These are phyloP conservation scores for Suhomyces sp. DNA, from an alignment of 805 yeast genomes.

Conservation along the genomic window DNA sequence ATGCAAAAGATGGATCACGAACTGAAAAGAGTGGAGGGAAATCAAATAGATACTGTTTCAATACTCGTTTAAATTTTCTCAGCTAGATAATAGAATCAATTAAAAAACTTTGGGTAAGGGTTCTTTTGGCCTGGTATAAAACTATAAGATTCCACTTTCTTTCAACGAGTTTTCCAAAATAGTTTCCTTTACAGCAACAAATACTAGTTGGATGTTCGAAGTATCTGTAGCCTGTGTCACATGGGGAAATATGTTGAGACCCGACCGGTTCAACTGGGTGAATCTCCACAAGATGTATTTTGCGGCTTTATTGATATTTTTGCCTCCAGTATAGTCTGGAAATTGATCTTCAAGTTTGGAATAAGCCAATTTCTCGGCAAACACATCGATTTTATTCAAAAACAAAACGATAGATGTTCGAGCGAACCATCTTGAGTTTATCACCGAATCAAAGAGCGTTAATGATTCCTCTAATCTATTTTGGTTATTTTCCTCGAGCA, in stretches of 20 bases:
- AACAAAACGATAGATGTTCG: constrained; percentile 83
- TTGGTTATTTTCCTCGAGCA: constrained; percentile 48
- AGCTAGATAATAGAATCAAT: too few relatives aligned
- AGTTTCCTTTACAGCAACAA: constrained; percentile 80
- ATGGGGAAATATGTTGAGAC: constrained; percentile 81
- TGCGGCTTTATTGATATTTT: constrained; percentile 84
- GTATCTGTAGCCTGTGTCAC: constrained; percentile 95
- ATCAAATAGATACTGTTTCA: too few relatives aligned
- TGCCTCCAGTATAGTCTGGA: constrained; percentile 91
- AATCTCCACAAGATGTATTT: constrained; percentile 90
- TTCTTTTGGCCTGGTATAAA: too few relatives aligned
- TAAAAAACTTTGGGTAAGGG: too few relatives aligned
- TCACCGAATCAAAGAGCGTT: constrained; percentile 83
- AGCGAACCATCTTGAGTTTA: constrained; percentile 89
- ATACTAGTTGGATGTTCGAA: constrained; percentile 78
- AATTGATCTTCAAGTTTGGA: constrained; percentile 81
- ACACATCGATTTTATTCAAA: constrained; percentile 85
- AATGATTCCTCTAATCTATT: constrained; percentile 47
- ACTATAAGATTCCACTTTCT: constrained; percentile 68
- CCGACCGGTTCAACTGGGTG: constrained; percentile 78
- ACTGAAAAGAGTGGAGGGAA: neutral
- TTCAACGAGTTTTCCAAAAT: constrained; percentile 71
- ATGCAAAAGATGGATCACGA: neutral
- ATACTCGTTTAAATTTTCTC: too few relatives aligned
- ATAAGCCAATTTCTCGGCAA: constrained; percentile 76